Evolutionary conservation across 2,329 filamentous ascomycete species (phyloP).

Genomic region (Scytalidium sp.): DNA sequence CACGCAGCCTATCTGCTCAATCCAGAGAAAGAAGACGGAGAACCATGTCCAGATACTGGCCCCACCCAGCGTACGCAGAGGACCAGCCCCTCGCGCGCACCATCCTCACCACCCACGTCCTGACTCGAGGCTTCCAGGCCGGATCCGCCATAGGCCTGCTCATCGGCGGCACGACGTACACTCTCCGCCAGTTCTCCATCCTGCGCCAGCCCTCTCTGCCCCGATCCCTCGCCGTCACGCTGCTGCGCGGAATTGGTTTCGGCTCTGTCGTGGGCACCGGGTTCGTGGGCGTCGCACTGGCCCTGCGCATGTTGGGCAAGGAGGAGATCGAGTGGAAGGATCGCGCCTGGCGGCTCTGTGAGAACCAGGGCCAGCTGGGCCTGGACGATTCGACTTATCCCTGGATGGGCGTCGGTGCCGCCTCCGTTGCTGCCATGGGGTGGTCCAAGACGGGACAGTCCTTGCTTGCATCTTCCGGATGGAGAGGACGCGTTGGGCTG

Average conservation of each 20-base stretch:
- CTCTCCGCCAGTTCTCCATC: slow-evolving; percentile 17
- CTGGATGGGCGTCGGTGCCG: slow-evolving; percentile 36
- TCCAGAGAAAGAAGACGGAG: no score
- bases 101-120: slow-evolving; percentile 58
- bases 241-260: slow-evolving; percentile 44
- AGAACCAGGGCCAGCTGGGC: slow-evolving; percentile 54
- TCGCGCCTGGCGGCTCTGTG: slow-evolving; percentile 57
- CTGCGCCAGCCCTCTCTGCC: slow-evolving; percentile 4
- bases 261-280: slow-evolving; percentile 43
- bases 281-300: slow-evolving; percentile 40
- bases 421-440: slow-evolving; percentile 26
- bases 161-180: slow-evolving; percentile 30
- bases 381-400: slow-evolving; percentile 53
- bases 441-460: neutral
- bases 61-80: slow-evolving; percentile 57
- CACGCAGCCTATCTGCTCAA: no score
- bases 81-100: slow-evolving; percentile 54
- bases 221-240: slow-evolving; percentile 27
- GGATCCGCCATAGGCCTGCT: slow-evolving; percentile 48
- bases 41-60: slow-evolving; percentile 49
- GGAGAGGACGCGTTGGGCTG: slow-evolving; percentile 40
- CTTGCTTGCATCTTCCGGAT: slow-evolving; percentile 29
- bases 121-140: slow-evolving; percentile 51
- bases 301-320: slow-evolving; percentile 49
- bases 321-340: slow-evolving; percentile 64